Conservation (phyloP, 768 basidiomycete species). For the Russula abietina region DNA sequence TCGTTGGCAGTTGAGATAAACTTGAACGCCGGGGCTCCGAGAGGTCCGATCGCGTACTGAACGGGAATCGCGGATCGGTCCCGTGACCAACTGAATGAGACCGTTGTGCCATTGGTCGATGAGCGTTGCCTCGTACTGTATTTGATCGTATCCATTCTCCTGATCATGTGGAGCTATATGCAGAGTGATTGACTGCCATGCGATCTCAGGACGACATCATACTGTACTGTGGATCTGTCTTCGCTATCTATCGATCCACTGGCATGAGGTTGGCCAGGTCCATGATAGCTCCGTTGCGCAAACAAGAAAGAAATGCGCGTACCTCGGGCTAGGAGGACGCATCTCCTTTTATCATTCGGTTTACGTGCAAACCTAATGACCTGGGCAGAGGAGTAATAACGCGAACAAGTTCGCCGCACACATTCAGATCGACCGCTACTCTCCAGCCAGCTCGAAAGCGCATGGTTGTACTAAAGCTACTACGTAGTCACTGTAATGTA, state of each 20-base stretch:
- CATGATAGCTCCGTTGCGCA: too few relatives aligned
- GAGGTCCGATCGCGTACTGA: background rate
- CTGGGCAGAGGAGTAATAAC: too few relatives aligned
- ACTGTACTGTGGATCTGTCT: too few relatives aligned
- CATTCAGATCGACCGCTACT: background rate
- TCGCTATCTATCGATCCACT: background rate
- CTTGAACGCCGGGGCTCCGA: background rate
- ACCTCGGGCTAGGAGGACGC: too few relatives aligned
- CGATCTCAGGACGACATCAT: background rate
- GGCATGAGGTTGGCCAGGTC: background rate
- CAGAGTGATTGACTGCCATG: too few relatives aligned
- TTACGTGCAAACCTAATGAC: too few relatives aligned
- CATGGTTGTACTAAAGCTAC: background rate
- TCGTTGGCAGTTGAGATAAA: background rate
- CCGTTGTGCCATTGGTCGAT: background rate
- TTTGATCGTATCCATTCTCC: too few relatives aligned
- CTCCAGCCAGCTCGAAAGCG: background rate
- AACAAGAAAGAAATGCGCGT: too few relatives aligned
- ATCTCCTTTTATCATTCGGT: too few relatives aligned
- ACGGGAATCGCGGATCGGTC: background rate
- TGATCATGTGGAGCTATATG: too few relatives aligned
- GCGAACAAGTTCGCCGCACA: too few relatives aligned
- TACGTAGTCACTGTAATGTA: constrained; percentile 11
- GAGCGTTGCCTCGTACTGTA: too few relatives aligned
- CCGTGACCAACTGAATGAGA: background rate